phyloP scores from a whole-genome alignment of 257 asterid genomes.

The Knoxia roxburghii region DNA sequence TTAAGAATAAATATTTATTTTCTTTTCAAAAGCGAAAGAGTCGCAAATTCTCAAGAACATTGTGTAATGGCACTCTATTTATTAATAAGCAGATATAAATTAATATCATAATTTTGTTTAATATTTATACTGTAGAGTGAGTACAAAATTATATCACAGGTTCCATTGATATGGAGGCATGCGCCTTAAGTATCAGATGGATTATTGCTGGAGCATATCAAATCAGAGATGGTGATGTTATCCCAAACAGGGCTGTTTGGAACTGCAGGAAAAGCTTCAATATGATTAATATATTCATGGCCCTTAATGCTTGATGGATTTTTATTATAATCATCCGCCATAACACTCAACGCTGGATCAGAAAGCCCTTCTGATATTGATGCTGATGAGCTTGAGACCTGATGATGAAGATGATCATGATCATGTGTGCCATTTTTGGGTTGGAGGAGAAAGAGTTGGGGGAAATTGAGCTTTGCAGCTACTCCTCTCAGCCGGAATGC shows the following conservation, averaged over 20 bases:
- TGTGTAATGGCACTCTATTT: too few relatives aligned
- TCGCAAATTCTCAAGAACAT: too few relatives aligned
- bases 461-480: constrained; percentile 37
- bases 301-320: neutral
- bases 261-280: neutral
- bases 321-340: too few relatives aligned
- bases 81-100: too few relatives aligned
- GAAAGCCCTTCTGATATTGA: neutral
- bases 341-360: neutral
- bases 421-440: neutral
- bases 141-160: too few relatives aligned
- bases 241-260: constrained; percentile 11
- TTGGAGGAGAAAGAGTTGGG: constrained; percentile 27
- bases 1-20: too few relatives aligned
- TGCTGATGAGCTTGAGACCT: too few relatives aligned
- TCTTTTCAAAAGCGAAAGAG: too few relatives aligned
- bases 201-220: neutral
- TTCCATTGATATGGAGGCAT: too few relatives aligned
- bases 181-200: neutral
- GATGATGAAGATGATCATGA: neutral
- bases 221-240: constrained; percentile 6
- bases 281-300: neutral
- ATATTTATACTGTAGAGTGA: too few relatives aligned
- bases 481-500: constrained; percentile 46
- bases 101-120: too few relatives aligned